Evolutionary conservation across 108 stramenopile genomes (phyloP).

Genomic region (Fistulifera pelliculosa): DNA sequence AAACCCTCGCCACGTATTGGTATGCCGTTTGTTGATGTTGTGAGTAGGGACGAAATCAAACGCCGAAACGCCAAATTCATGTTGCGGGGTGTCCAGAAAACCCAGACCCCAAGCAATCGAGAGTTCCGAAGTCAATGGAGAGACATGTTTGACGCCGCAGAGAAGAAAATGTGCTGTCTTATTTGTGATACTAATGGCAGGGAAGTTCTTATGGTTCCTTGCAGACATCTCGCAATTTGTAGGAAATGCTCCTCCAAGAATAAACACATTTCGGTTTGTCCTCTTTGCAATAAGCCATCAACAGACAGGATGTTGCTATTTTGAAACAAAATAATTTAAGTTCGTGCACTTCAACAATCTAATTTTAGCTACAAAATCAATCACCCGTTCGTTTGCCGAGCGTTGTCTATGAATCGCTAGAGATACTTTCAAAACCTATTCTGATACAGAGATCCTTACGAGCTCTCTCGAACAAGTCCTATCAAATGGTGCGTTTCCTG

Average conservation of each 20-base stretch:
- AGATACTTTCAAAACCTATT: too few relatives aligned
- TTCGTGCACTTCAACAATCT: background rate
- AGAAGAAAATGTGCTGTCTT: constrained; percentile 1
- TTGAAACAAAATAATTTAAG: background rate
- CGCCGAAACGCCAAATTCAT: background rate
- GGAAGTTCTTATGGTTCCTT: constrained; percentile 6
- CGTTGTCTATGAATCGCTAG: too few relatives aligned
- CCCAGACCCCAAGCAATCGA: background rate
- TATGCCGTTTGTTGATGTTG: too few relatives aligned
- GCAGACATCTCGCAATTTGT: constrained; percentile 7
- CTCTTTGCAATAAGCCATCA: constrained; percentile 1
- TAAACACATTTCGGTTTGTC: background rate
- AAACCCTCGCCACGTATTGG: too few relatives aligned
- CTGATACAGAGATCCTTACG: too few relatives aligned
- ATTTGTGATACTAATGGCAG: constrained; percentile 6
- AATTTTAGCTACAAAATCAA: background rate
- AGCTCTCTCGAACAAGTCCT: background rate
- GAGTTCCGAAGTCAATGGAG: background rate
- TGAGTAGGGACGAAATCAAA: background rate
- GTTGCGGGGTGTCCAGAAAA: background rate
- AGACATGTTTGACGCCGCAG: background rate
- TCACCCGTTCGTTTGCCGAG: too few relatives aligned
- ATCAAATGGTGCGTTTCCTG: background rate
- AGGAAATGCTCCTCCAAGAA: constrained; percentile 2
- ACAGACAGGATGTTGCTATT: background rate